Evolutionary conservation across 1,139 yeast genomes (phyloP).

Genomic region (Scheffersomyces stambukii): DNA sequence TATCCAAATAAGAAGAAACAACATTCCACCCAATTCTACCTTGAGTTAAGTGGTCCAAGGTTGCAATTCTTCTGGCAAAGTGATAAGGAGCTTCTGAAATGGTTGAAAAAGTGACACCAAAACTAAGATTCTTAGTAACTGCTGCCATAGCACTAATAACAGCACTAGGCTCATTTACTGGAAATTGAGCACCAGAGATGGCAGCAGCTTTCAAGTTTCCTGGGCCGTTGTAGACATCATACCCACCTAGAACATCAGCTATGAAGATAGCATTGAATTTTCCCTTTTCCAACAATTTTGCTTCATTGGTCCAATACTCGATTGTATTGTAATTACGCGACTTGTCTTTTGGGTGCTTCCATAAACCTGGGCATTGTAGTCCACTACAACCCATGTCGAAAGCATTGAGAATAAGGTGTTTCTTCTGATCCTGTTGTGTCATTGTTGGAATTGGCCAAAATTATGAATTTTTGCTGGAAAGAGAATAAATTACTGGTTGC

Average conservation of each 20-base stretch:
- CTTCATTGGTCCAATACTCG: constrained; percentile 44
- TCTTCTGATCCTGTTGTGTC: constrained; percentile 10
- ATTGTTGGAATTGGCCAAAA: constrained; percentile 1
- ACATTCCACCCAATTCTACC: constrained; percentile 46
- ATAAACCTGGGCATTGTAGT: constrained; percentile 36
- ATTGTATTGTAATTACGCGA: constrained; percentile 32
- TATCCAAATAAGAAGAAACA: constrained; percentile 34
- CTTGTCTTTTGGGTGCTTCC: constrained; percentile 42
- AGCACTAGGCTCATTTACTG: constrained; percentile 41
- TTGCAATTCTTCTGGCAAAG: constrained; percentile 37
- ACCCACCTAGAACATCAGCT: constrained; percentile 46
- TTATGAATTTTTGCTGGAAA: constrained; percentile 1
- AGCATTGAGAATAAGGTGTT: constrained; percentile 31
- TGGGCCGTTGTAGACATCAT: constrained; percentile 41
- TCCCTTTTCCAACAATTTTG: constrained; percentile 42
- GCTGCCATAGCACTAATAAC: constrained; percentile 39
- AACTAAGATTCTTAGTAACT: constrained; percentile 34
- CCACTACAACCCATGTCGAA: constrained; percentile 39
- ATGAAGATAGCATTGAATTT: constrained; percentile 42
- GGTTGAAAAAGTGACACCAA: constrained; percentile 42
- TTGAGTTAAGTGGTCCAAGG: constrained; percentile 37
- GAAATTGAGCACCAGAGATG: constrained; percentile 39
- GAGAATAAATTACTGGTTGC: not conserved
- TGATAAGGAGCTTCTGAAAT: constrained; percentile 42
- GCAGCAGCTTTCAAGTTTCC: constrained; percentile 33